Conservation (phyloP, 1,139 yeast genomes). For the Suhomyces maxii region DNA sequence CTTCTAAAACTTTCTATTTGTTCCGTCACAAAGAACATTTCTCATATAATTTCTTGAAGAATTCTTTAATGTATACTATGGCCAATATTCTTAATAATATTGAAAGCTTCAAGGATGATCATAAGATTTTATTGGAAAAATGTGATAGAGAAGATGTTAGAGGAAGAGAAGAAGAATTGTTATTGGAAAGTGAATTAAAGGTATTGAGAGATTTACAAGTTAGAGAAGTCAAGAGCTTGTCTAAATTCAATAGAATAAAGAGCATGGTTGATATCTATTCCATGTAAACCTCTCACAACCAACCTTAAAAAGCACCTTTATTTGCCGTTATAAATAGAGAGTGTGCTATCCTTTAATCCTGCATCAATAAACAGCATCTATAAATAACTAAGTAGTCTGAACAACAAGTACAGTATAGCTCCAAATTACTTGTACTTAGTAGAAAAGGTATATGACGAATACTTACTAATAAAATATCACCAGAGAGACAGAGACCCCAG, state of each 20-base stretch:
- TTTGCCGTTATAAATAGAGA: background rate
- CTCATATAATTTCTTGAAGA: constrained; percentile 50
- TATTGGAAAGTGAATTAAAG: constrained; percentile 72
- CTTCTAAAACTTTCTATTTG: constrained; percentile 80
- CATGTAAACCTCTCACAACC: background rate
- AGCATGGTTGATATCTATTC: constrained; percentile 50
- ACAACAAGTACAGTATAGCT: no score
- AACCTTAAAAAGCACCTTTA: background rate
- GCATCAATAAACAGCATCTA: background rate
- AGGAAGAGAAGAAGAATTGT: constrained; percentile 73
- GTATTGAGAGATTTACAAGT: constrained; percentile 64
- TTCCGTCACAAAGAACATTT: constrained; percentile 71
- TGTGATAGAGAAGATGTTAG: constrained; percentile 68
- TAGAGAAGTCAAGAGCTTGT: constrained; percentile 54
- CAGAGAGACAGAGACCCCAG: no score
- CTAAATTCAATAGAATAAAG: constrained; percentile 55
- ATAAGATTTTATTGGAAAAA: constrained; percentile 59
- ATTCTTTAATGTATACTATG: constrained; percentile 45
- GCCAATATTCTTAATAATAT: constrained; percentile 61
- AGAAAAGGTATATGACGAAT: no score
- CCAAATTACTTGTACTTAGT: no score
- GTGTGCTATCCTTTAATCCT: background rate
- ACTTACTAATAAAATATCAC: no score
- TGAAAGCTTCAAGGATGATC: constrained; percentile 57
- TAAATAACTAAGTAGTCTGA: background rate